phyloP scores from a whole-genome alignment of 2,329 filamentous ascomycete species.

The Aspergillus sp. region DNA sequence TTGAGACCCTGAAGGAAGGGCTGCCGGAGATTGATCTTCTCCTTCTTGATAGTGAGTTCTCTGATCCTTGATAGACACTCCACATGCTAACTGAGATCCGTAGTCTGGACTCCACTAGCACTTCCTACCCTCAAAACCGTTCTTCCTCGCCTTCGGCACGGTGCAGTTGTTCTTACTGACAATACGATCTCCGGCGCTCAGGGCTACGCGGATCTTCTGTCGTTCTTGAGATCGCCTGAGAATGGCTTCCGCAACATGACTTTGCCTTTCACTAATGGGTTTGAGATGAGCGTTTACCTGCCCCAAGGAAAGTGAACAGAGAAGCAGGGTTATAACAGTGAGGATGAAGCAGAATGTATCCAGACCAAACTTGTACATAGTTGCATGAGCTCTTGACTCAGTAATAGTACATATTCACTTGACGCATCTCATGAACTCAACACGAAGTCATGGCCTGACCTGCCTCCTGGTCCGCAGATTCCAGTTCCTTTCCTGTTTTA shows the following conservation, averaged over 20 bases:
- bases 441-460: no score
- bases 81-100: no score
- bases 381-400: no score
- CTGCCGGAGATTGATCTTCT: conserved; percentile 58
- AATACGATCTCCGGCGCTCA: conserved; percentile 35
- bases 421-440: no score
- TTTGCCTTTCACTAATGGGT: conserved; percentile 51
- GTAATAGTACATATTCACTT: no score
- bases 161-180: conserved; percentile 43
- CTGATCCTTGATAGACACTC: no score
- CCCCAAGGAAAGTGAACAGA: conserved; percentile 7
- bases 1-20: conserved; percentile 55
- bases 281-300: conserved; percentile 48
- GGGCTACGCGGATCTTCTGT: conserved; percentile 49
- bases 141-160: conserved; percentile 35
- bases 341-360: no score
- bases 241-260: conserved; percentile 55
- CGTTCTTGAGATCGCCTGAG: conserved; percentile 46
- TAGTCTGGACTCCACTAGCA: conserved; percentile 44
- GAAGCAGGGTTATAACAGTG: no score
- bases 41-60: conserved; percentile 56
- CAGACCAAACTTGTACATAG: no score
- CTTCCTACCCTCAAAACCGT: conserved; percentile 42
- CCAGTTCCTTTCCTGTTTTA: neutral
- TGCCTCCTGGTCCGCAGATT: neutral